phyloP scores from a whole-genome alignment of 257 asterid species.

The Scutellaria galericulata region DNA sequence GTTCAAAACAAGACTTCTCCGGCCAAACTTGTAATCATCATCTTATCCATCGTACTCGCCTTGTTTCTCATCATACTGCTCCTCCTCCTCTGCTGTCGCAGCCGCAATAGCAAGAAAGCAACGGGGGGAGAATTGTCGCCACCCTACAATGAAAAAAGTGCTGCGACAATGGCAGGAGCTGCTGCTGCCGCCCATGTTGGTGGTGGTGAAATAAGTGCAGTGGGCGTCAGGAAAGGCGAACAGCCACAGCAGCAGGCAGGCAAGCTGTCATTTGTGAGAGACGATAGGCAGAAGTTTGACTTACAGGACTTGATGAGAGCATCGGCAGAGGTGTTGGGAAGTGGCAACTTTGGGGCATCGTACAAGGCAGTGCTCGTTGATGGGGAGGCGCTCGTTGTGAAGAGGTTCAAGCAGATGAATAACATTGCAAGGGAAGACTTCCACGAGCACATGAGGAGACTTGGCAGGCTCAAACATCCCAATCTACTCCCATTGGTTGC shows the following conservation, averaged over 20 bases:
- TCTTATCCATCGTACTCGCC: conserved; percentile 44
- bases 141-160: conserved; percentile 29
- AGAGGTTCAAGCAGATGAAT: conserved; percentile 86
- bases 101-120: conserved; percentile 32
- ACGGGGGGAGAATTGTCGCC: conserved; percentile 34
- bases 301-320: conserved; percentile 85
- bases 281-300: conserved; percentile 70
- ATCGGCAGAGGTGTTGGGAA: conserved; percentile 85
- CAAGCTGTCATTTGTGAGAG: conserved; percentile 68
- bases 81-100: conserved; percentile 43
- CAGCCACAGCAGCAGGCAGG: conserved; percentile 40
- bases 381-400: conserved; percentile 77
- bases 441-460: conserved; percentile 89
- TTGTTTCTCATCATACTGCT: conserved; percentile 49
- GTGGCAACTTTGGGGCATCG: conserved; percentile 87
- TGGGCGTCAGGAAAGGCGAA: background rate
- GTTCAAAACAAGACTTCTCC: conserved; percentile 25
- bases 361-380: conserved; percentile 84
- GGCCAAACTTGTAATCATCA: conserved; percentile 37
- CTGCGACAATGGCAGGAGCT: background rate
- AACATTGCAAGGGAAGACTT: conserved; percentile 70
- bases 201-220: background rate
- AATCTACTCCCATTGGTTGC: conserved; percentile 81
- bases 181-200: background rate
- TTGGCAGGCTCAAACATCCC: conserved; percentile 69